Evolutionary conservation across 2,329 filamentous ascomycete genomes (phyloP), one percentile per base, ranked within the genome.

Genomic region (Orbilia quercus): DNA sequence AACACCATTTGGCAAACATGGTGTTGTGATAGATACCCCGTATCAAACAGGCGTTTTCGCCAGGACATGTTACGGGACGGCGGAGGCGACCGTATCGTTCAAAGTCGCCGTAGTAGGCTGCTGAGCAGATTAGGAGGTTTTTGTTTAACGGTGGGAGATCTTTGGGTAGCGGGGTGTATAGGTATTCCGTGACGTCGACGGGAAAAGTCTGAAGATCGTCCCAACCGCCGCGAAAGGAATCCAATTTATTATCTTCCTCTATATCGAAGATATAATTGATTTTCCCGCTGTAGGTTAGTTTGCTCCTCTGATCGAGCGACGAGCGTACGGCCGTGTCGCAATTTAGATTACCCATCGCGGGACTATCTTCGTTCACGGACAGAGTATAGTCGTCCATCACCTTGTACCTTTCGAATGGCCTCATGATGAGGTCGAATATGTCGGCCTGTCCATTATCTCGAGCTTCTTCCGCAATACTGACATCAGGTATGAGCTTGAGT

Each of bases 401-500:
- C 0, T 42, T 55, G 60, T 79, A 82, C n/a, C 77, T 75, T 5
- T 75, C 22, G 0, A 75, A 67, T 0, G 62, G 11, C 0, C 60
- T 50, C 75, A 82, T 80, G 22, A 82, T 80, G 0, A 50, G 0
- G 14, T 80, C 51, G 60, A 77, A 81, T 7, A 82, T 82, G 7
- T 48, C 62, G 5, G 53, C 23, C 4, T 20, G 18, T 22, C 23
- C 42, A 28, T 60, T 78, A 14, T 82, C 80, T 4, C 79, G 77
- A 6, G 81, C 81, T 69, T 83, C 82, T 58, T 82, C 82, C 0
- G 81, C 81, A 25, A 83, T 79, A 34, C 78, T 77, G 4, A 80
- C 77, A 31, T 83, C 81, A 0, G 82, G 81, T 0, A 82, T 76
- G 6, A 82, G 62, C 51, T 80, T 74, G 1, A 82, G 78, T 58